Base-by-base conservation (phyloP, 805 yeast species). In the Naumovozyma baii region DNA sequence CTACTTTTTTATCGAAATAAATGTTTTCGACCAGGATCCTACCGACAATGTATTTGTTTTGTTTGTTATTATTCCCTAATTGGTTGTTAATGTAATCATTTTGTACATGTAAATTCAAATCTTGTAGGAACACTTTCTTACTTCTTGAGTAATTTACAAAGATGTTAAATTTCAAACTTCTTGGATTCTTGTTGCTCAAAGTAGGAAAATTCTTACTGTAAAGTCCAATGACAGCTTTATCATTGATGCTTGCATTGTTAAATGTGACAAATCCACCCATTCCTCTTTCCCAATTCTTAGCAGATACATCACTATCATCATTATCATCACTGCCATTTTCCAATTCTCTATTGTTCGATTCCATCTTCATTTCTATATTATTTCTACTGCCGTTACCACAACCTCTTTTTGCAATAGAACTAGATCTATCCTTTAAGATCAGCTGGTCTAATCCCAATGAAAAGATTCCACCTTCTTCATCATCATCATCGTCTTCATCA, bases 1-100 rank as follows among this genome's bases (percentile, higher is more conserved):
- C 72, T 12, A 90, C 82, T 26, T 64, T 55, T 60, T 88, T 88
- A 31, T 75, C 71, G 59, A 68, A 88, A 12, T 81, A 68, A 2
- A 85, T 39, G 63, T 88, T 90, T 52, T 76, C 74, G 20, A 83
- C 96, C 2, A 92, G 83, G 32, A 88, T 69, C 39, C 78, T 78
- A 2, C 96, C 96, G 37, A 75, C 57, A 13, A 88, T 62, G 41
- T 65, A 43, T 34, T 43, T 38, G 15, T 29, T 29, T 29, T 29
- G 13, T 29, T 29, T 9, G 13, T n/a, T 29, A 12, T 9, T 9
- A 12, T 12, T 12, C 5, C 15, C 13, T 5, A 12, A 5, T 5
- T n/a, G 15, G 13, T 29, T 29, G 13, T 29, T 29, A 12, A 29
- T n/a, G 15, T 29, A 29, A 13, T 29, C 31, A 29, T 40, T 38